Percentiles rank a stretch among this genome's conserved stretches.
phyloP scores from a whole-genome alignment of 2,329 filamentous ascomycete genomes.

The Aquanectria penicillioides region DNA sequence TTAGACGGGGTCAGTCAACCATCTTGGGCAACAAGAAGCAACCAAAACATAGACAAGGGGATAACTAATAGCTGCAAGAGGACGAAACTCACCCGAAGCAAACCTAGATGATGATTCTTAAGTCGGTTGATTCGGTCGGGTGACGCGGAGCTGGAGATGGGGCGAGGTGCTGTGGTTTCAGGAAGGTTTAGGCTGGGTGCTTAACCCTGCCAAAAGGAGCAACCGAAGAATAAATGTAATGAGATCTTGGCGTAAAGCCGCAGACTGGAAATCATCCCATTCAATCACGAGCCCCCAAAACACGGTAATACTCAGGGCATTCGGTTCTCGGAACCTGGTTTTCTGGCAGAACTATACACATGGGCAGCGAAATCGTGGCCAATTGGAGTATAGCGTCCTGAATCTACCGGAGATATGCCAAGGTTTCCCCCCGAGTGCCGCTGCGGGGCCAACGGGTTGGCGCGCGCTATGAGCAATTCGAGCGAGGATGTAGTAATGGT shows the following conservation, averaged over 20 bases:
- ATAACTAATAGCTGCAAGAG: background rate
- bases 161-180: background rate
- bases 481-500: no score
- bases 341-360: background rate
- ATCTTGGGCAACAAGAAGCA: background rate
- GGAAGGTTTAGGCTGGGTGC: background rate
- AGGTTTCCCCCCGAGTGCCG: constrained; percentile 23
- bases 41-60: background rate
- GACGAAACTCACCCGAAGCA: no score
- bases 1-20: background rate
- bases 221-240: background rate
- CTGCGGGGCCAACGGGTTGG: constrained; percentile 2
- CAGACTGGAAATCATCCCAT: background rate
- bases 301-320: background rate
- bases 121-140: background rate
- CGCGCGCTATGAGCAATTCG: background rate
- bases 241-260: no score
- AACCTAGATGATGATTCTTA: background rate
- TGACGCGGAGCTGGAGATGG: background rate
- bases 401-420: constrained; percentile 19
- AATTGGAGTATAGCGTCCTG: background rate
- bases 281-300: background rate
- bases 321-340: constrained; percentile 6
- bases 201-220: constrained; percentile 6
- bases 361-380: background rate